Evolutionary conservation across 1,284 basidiomycete species (phyloP), one percentile per base, ranked within the genome.

Genomic region (Fomitopsis pinicola): DNA sequence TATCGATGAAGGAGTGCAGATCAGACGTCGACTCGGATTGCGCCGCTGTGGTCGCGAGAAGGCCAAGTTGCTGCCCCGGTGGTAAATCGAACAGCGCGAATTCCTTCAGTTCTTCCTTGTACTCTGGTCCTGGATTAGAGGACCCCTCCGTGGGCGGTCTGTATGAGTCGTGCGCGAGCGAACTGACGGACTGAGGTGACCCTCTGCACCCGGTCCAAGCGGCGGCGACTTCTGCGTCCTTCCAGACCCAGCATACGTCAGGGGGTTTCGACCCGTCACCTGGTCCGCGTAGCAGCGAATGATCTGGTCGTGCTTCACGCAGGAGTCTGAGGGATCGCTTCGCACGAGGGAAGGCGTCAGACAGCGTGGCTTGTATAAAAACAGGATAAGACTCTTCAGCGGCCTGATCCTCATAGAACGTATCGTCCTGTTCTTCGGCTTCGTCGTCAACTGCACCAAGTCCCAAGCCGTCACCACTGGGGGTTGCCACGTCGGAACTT

Each of bases 231-330:
- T 82, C 80, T 12, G 77, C 73, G 58, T 77, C 72, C 0, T 80
- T 80, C 91, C 91, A 93, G 53, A 87, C 73, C 91, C 90, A 92
- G 3, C 71, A 68, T 1, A 89, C 76, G n/a, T 71, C 71, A 28
- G 67, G 69, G 14, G 71, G 1, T 15, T 15, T 40, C 38, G 38
- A 40, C 14, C 38, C 74, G 8, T 64, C 48, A 28, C 61, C 57
- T 10, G 71, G 64, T 4, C 65, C 63, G 26, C 67, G 73, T 26
- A 89, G 72, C 5, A 89, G 69, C 0, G 78, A 78, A 67, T 90
- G 86, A 55, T 84, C 78, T 6, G 88, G 83, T 62, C 83, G 76
- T 5, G 90, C 87, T 22, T 80, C 77, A 55, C 77, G 78, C 0
- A 92, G 77, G 3, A 93, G 75, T 33, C 80, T 77, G 7, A 93